Percentiles rank a stretch among this genome's conserved stretches.
These are phyloP conservation scores for Cryptomeria japonica DNA, from an alignment of 75 land plant genomes.

Conservation along the genomic window DNA sequence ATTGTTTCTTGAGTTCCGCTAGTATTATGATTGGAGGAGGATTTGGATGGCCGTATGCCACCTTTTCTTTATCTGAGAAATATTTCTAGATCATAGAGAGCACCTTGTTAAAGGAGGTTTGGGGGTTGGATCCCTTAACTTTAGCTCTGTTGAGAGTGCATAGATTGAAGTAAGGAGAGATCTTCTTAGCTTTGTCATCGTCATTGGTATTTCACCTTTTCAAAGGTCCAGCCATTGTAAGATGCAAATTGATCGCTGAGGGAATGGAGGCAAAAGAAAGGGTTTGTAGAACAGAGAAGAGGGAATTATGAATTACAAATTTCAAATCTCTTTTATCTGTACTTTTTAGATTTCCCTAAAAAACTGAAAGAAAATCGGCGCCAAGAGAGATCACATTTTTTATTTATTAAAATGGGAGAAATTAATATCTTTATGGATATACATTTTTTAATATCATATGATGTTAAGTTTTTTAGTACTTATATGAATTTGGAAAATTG, in stretches of 20 bases:
- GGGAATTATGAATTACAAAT: no score
- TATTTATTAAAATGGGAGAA: no score
- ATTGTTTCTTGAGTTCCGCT: not conserved
- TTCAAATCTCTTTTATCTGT: no score
- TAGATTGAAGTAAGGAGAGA: not conserved
- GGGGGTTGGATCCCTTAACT: not conserved
- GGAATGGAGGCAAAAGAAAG: no score
- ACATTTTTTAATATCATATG: no score
- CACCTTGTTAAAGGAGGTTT: not conserved
- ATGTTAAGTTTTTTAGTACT: no score
- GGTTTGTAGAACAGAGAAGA: no score
- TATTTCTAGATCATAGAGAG: not conserved
- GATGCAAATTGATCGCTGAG: not conserved
- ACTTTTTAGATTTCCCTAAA: no score
- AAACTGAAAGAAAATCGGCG: no score
- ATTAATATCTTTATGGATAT: no score
- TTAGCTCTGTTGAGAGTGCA: conserved; percentile 2
- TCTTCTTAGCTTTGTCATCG: not conserved
- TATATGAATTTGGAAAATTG: no score
- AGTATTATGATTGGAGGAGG: not conserved
- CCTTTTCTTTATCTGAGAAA: not conserved
- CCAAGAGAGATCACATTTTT: no score
- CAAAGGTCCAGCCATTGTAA: not conserved
- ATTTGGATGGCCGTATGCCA: not conserved
- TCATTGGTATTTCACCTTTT: not conserved